Percentiles rank a stretch among this genome's conserved stretches.
Evolutionary conservation across 345 rosid species (phyloP).

Genomic region (Mangifera indica): DNA sequence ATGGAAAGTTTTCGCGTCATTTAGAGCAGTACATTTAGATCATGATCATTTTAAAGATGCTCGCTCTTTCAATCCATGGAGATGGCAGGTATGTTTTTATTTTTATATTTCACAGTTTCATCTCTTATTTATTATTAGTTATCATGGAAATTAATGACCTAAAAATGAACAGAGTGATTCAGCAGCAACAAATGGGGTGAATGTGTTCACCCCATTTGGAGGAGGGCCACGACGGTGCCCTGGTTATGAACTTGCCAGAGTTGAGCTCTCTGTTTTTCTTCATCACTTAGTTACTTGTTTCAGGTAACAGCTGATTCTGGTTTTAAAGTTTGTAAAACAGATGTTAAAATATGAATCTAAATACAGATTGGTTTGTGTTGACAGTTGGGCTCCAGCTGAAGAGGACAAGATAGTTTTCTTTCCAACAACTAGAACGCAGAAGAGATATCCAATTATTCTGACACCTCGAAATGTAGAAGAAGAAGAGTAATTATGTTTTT

Average conservation of each 20-base stretch:
- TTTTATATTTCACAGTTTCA: neutral
- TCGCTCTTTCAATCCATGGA: slow-evolving; percentile 95
- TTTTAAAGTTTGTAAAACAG: neutral
- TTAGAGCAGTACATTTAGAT: slow-evolving; percentile 88
- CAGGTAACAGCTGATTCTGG: slow-evolving; percentile 32
- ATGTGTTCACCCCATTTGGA: slow-evolving; percentile 58
- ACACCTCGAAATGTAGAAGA: slow-evolving; percentile 36
- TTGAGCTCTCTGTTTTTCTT: slow-evolving; percentile 59
- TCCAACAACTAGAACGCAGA: slow-evolving; percentile 88
- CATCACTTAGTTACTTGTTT: slow-evolving; percentile 57
- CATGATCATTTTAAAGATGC: slow-evolving; percentile 81
- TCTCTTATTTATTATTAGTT: neutral
- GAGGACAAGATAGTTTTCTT: slow-evolving; percentile 87
- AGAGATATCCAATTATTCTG: slow-evolving; percentile 82
- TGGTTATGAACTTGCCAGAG: slow-evolving; percentile 64
- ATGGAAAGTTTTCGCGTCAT: slow-evolving; percentile 93
- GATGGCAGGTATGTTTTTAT: slow-evolving; percentile 58
- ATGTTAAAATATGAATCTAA: no score
- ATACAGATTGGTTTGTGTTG: no score
- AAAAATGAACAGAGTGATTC: slow-evolving; percentile 43
- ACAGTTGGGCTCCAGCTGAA: slow-evolving; percentile 88
- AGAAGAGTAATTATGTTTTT: slow-evolving; percentile 1
- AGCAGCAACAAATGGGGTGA: slow-evolving; percentile 38
- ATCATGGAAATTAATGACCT: no score
- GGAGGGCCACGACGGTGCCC: slow-evolving; percentile 67